These are phyloP conservation scores for Asparagopsis taxiformis DNA, from an alignment of 31 red algal species.

Conservation along the genomic window DNA sequence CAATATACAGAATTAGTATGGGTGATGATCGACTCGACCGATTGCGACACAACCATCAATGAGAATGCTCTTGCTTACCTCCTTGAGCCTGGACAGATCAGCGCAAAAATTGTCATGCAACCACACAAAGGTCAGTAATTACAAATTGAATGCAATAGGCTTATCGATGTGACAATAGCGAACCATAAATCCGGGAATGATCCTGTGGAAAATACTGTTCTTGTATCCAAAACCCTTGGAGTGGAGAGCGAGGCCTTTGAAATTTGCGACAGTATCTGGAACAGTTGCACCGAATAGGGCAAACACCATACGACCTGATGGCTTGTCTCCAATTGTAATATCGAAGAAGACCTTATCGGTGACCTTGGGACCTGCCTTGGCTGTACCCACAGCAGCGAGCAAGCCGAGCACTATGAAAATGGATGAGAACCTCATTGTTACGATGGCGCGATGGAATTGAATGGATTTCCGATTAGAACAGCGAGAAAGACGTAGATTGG, in stretches of 20 bases:
- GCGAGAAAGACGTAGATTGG: too few relatives aligned
- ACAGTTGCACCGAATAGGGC: constrained; percentile 82
- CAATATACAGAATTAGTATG: neutral
- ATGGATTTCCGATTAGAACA: too few relatives aligned
- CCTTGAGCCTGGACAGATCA: constrained; percentile 1
- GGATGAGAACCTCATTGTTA: too few relatives aligned
- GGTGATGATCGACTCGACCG: too few relatives aligned
- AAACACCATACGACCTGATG: constrained; percentile 81
- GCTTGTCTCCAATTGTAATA: constrained; percentile 67
- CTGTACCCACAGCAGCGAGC: too few relatives aligned
- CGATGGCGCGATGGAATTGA: too few relatives aligned
- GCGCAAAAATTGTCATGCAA: too few relatives aligned
- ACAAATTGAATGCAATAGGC: too few relatives aligned
- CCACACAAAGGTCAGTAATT: too few relatives aligned
- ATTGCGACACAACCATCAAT: too few relatives aligned
- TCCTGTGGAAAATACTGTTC: constrained; percentile 74
- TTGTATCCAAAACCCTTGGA: constrained; percentile 76
- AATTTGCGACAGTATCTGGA: constrained; percentile 94
- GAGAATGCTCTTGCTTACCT: constrained; percentile 1
- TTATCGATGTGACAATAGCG: too few relatives aligned
- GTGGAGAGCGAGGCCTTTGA: constrained; percentile 71
- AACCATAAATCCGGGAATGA: constrained; percentile 92
- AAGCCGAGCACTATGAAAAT: too few relatives aligned
- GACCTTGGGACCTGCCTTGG: constrained; percentile 29
- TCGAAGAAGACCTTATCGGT: constrained; percentile 84